phyloP scores from a whole-genome alignment of 139 green algal genomes.

The Micractinium conductrix region DNA sequence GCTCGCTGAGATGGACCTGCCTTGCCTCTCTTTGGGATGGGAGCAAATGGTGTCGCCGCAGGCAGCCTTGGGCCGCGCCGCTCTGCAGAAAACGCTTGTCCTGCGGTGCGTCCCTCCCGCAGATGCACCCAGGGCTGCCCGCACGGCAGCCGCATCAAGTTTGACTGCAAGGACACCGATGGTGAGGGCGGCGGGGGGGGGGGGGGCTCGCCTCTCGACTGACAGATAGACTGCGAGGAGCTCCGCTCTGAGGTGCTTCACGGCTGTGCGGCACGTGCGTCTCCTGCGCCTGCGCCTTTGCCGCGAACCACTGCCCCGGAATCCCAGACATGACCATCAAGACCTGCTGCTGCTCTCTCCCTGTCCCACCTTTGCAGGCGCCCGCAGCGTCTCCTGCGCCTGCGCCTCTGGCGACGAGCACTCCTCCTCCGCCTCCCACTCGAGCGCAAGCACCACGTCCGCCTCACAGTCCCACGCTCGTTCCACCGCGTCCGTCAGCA shows the following conservation, averaged over 20 bases:
- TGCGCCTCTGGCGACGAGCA: neutral
- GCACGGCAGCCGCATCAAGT: neutral
- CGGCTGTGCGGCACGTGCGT: neutral
- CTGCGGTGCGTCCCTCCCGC: no score
- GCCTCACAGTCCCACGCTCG: neutral
- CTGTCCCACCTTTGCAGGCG: neutral
- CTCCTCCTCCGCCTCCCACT: neutral
- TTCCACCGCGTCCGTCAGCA: neutral
- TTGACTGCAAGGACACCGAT: slow-evolving; percentile 12
- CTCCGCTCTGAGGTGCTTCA: neutral
- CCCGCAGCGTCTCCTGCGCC: neutral
- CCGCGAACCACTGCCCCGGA: neutral
- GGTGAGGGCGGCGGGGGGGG: neutral
- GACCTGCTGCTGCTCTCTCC: neutral
- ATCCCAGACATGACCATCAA: neutral
- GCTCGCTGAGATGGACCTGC: no score
- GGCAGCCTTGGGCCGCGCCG: no score
- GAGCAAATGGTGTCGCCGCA: no score
- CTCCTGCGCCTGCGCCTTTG: neutral
- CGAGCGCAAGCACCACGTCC: neutral
- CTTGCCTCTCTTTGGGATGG: no score
- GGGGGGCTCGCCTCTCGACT: neutral
- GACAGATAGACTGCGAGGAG: neutral
- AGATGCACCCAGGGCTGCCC: slow-evolving; percentile 12
- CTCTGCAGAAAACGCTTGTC: no score